Percentiles rank a stretch among this genome's conserved stretches.
Evolutionary conservation across 257 asterid genomes (phyloP).

Genomic region (Cruciata laevipes): DNA sequence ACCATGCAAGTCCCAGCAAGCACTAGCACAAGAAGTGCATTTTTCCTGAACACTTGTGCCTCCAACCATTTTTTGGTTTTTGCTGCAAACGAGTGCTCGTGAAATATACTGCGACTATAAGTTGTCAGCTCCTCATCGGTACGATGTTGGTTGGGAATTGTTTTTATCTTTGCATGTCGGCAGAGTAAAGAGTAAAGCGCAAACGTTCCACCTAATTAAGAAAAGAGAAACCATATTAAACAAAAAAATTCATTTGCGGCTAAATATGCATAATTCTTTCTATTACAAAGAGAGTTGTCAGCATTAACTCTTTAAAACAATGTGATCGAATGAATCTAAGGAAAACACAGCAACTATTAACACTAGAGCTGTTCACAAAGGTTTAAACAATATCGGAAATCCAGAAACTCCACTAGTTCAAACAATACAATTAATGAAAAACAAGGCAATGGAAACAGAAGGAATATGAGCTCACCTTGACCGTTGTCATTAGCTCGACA

Average conservation of each 20-base stretch:
- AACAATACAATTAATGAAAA: neutral
- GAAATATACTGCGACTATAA: conserved; percentile 82
- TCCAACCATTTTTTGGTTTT: conserved; percentile 92
- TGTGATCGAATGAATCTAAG: neutral
- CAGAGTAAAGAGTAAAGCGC: conserved; percentile 94
- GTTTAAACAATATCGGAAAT: neutral
- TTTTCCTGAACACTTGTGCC: conserved; percentile 53
- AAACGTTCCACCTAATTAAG: conserved; percentile 72
- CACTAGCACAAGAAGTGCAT: conserved; percentile 69
- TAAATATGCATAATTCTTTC: too few relatives aligned
- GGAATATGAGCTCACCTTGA: conserved; percentile 53
- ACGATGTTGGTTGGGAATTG: conserved; percentile 91
- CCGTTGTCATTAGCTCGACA: conserved; percentile 96
- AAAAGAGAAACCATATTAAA: neutral
- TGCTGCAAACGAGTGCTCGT: conserved; percentile 86
- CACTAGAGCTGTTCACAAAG: neutral
- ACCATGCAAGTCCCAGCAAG: conserved; percentile 91
- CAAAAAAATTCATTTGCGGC: neutral
- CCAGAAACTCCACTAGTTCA: neutral
- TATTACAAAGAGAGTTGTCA: neutral
- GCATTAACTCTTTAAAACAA: neutral
- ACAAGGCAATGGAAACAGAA: neutral
- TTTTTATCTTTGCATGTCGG: conserved; percentile 87
- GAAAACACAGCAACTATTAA: neutral
- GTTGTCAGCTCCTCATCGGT: conserved; percentile 98